Base-by-base conservation (phyloP, 2,329 filamentous ascomycete genomes). In the Colletotrichum sidae region DNA sequence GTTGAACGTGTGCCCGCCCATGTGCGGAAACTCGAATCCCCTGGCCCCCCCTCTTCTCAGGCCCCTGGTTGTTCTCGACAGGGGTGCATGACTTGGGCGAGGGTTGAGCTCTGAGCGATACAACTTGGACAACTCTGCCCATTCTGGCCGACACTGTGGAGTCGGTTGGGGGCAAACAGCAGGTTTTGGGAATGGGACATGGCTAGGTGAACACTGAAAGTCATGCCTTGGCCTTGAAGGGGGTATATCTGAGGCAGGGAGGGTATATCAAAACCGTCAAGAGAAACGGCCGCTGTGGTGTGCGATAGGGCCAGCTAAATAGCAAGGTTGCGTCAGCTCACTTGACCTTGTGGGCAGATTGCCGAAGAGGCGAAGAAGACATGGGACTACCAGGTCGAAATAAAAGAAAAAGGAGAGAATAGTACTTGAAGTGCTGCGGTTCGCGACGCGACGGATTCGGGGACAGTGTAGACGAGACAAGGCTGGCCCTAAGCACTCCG, bases 231-330 rank as follows among this genome's bases (percentile, higher is more conserved):
- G 58, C 37, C 58, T 33, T 62, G 52, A 61, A 62, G 62, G 59
- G 66, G 69, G 56, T 69, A 70, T 70, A 70, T 63, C 53, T 62
- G 59, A 57, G 9, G 52, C 15, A 53, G 64, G 69, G 65, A 65
- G 63, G 68, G 60, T 70, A 70, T 70, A 70, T 2, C 44, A 50
- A 67, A 69, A 55, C 56, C 53, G 38, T 52, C 44, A 65, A 56
- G 62, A 62, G 57, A 68, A 60, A 52, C 58, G 42, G 63, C 58
- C 51, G 46, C 55, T 56, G 35, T 12, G 33, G 55, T 58, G 64
- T 53, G 63, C 63, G 64, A 67, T 68, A 68, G 67, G 67, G 64
- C 65, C 58, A 64, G 63, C 44, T 58, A 58, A 45, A 50, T 42
- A 41, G 64, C 59, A 64, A 67, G 50, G 66, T 56, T 61, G 44